Conservation (phyloP, 23 red algal species). For the Gracilaria domingensis region DNA sequence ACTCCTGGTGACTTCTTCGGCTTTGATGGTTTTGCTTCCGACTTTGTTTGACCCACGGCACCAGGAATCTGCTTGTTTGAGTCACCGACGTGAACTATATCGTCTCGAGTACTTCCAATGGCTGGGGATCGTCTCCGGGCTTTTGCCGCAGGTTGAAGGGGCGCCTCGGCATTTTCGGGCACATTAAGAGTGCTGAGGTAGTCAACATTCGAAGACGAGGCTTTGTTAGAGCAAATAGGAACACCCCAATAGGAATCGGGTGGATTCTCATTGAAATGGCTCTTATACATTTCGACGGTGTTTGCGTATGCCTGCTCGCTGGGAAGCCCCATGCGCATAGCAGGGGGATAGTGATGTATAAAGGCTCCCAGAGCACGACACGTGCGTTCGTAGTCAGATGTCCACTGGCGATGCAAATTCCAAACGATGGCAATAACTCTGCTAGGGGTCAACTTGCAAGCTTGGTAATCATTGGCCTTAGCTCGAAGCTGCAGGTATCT, state of each 20-base stretch:
- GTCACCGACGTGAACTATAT: background rate
- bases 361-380: slow-evolving; percentile 43
- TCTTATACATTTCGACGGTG: slow-evolving; percentile 60
- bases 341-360: slow-evolving; percentile 75
- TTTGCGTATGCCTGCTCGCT: slow-evolving; percentile 50
- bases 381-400: slow-evolving; percentile 54
- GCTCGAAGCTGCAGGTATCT: slow-evolving; percentile 51
- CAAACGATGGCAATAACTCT: slow-evolving; percentile 56
- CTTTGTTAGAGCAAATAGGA: slow-evolving; percentile 44
- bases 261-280: slow-evolving; percentile 40
- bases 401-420: slow-evolving; percentile 73
- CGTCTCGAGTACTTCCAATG: background rate
- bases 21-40: slow-evolving; percentile 1
- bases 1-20: background rate
- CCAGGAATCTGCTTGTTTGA: background rate
- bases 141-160: background rate
- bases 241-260: slow-evolving; percentile 43
- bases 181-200: slow-evolving; percentile 7
- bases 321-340: slow-evolving; percentile 60
- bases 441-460: slow-evolving; percentile 63
- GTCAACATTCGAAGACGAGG: slow-evolving; percentile 23
- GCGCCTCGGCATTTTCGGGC: background rate
- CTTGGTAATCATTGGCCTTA: slow-evolving; percentile 44
- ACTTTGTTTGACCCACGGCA: background rate
- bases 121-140: background rate